Base-by-base conservation (phyloP, 106 monocot genomes). In the Apostasia shenzhenica region DNA sequence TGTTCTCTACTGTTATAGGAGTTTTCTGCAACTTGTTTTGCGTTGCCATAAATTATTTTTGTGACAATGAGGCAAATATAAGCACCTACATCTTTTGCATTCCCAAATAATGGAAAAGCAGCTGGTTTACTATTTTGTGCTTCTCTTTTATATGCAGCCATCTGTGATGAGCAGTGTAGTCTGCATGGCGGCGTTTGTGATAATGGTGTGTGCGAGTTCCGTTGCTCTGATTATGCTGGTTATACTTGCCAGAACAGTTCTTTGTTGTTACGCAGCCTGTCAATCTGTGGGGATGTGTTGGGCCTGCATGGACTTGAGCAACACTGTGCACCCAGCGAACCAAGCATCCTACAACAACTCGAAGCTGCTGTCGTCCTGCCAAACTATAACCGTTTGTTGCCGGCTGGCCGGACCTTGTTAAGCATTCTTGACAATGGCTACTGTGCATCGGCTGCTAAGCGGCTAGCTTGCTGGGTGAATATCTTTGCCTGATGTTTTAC, bases 121-220 rank as follows among this genome's bases (percentile, higher is more conserved):
- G 10, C 54, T 47, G 43, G n/a, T 8, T 6, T 26, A 10, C n/a
- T 43, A 37, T 50, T 8, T 5, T 50, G 50, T 50, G 4, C 50
- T 50, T 45, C 42, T 69, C 55, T 40, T 65, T 10, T 2, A 8
- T 54, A n/a, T 75, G 70, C 89, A 93, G 99, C 93, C 12, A 65
- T 93, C 49, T 99, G 99, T 51, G 88, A 99, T 70, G 99, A 99
- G 79, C 99, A 99, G 61, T 99, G 99, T 68, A 93, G 99, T 76
- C 79, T 99, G 70, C 99, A 99, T 59, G 99, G 99, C 39, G 99
- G 99, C 50, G 99, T 99, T 8, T 99, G 99, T 55, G 90, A 99
- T 72, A 93, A 99, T 70, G 99, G 99, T 39, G 77, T 88, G 1
- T 99, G 99, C 44, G 99, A 99, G 71, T 99, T 99, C 54, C 89